Evolutionary conservation across 2,329 filamentous ascomycete species (phyloP).

Genomic region (Teratosphaeria nubilosa): DNA sequence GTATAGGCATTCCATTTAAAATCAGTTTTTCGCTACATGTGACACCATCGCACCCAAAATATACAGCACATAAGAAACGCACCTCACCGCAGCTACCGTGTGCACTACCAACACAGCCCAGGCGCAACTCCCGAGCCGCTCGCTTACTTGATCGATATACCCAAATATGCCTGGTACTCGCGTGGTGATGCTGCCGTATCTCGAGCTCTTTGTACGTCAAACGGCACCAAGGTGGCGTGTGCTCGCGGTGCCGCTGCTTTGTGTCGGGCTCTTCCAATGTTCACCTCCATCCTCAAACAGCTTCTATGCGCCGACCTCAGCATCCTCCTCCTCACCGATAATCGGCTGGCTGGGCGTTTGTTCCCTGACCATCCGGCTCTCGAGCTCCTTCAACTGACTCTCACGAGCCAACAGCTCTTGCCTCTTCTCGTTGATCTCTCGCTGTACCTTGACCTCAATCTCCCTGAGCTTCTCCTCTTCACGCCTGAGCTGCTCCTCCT

Average conservation of each 20-base stretch:
- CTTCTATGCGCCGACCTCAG: conserved; percentile 11
- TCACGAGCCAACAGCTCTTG: conserved; percentile 95
- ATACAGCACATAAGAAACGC: background rate
- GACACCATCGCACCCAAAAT: background rate
- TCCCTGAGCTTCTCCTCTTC: conserved; percentile 99
- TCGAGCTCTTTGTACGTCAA: background rate
- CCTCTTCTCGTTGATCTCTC: conserved; percentile 99
- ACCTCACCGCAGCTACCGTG: background rate
- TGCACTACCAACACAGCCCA: background rate
- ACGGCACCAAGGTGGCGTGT: background rate
- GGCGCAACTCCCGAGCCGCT: background rate
- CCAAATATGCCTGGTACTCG: background rate
- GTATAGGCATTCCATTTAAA: background rate
- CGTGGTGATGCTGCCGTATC: background rate
- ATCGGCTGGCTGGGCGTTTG: conserved; percentile 14
- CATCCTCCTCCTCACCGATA: conserved; percentile 13
- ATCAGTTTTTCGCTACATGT: background rate
- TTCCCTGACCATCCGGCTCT: conserved; percentile 82
- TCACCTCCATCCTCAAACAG: background rate
- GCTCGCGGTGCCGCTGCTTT: background rate
- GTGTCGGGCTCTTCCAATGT: background rate
- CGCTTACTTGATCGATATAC: background rate
- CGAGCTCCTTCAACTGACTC: conserved; percentile 96
- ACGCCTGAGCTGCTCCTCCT: conserved; percentile 97
- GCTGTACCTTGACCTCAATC: conserved; percentile 98